Percentiles rank a stretch among this genome's conserved stretches.
These are phyloP conservation scores for Coprinopsis strossmayeri DNA, from an alignment of 768 basidiomycete genomes.

Conservation along the genomic window DNA sequence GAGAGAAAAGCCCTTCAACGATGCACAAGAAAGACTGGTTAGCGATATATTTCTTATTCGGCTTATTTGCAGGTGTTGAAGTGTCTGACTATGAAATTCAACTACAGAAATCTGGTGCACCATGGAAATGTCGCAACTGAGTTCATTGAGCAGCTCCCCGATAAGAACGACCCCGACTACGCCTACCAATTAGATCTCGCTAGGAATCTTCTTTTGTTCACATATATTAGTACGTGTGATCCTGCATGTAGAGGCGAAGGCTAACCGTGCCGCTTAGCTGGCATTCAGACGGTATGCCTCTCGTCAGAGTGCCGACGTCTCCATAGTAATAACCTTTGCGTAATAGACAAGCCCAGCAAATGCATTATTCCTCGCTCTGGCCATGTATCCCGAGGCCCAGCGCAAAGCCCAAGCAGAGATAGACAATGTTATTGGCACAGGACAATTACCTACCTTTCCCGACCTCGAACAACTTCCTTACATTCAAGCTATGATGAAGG, in stretches of 20 bases:
- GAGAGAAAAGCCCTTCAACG: not conserved
- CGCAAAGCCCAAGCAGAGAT: slow-evolving; percentile 1
- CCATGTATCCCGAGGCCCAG: slow-evolving; percentile 1
- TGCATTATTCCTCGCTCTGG: not conserved
- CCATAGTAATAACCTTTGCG: not conserved
- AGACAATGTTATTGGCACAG: slow-evolving; percentile 17
- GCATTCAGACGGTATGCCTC: slow-evolving; percentile 20
- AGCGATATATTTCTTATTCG: not conserved
- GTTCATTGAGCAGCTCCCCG: not conserved
- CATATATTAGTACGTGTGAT: slow-evolving; percentile 21
- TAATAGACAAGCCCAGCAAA: not conserved
- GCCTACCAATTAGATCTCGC: not conserved
- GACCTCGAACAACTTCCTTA: slow-evolving; percentile 30
- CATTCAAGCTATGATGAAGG: slow-evolving; percentile 26
- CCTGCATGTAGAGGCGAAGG: slow-evolving; percentile 8
- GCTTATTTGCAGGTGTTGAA: not conserved
- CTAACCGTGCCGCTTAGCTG: slow-evolving; percentile 20
- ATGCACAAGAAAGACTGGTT: slow-evolving; percentile 5
- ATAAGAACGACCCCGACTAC: not conserved
- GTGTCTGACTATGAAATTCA: not conserved
- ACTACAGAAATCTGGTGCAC: not conserved
- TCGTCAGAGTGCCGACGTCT: too few relatives aligned
- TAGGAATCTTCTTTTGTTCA: slow-evolving; percentile 13
- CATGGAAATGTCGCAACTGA: not conserved
- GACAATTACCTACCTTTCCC: slow-evolving; percentile 27